A percentile compares a stretch with the other conserved stretches of the same genome.
Evolutionary conservation across 2,329 filamentous ascomycete genomes (phyloP).

Genomic region (Mycosphaerella sp.): DNA sequence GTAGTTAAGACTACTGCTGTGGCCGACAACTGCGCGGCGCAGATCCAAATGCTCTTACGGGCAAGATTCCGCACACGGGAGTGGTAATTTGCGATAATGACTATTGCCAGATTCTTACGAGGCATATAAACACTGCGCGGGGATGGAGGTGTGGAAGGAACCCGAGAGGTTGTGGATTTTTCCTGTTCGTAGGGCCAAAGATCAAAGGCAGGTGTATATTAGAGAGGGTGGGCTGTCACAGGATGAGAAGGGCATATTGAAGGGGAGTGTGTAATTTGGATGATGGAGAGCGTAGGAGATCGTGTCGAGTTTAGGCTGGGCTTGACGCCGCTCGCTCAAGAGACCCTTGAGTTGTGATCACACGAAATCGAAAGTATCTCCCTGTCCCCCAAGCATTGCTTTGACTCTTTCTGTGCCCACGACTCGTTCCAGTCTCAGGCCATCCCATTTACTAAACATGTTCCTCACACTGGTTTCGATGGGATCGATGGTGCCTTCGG

Average conservation of each 20-base stretch:
- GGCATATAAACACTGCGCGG: slow-evolving; percentile 4
- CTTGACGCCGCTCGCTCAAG: neutral
- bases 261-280: neutral
- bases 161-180: slow-evolving; percentile 1
- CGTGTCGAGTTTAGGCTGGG: neutral
- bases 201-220: neutral
- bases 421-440: slow-evolving; percentile 78
- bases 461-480: slow-evolving; percentile 47
- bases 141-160: neutral
- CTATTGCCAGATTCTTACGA: neutral
- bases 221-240: neutral
- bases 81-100: slow-evolving; percentile 3
- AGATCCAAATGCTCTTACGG: neutral
- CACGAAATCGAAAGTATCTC: slow-evolving; percentile 91
- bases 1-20: neutral
- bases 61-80: neutral
- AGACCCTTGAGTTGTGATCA: slow-evolving; percentile 34
- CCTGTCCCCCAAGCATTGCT: slow-evolving; percentile 66
- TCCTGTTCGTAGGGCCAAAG: neutral
- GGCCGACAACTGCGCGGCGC: neutral
- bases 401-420: slow-evolving; percentile 75
- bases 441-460: slow-evolving; percentile 84
- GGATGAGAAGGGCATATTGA: neutral
- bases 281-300: neutral
- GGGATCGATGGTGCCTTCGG: slow-evolving; percentile 52